Base-by-base conservation (phyloP, 441 rosid genomes). In the Manihot esculenta region DNA sequence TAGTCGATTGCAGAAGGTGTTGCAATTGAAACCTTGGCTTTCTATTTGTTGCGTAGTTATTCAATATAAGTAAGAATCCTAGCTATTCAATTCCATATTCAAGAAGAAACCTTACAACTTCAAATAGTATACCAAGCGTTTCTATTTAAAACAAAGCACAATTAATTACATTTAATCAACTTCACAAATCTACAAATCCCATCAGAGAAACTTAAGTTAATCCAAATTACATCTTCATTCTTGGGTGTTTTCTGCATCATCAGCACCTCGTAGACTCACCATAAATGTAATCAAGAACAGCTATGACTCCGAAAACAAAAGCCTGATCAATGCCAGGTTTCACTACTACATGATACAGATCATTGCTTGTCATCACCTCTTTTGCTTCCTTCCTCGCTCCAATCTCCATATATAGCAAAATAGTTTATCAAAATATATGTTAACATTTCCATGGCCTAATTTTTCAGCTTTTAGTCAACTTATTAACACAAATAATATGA, bases 221-320 rank as follows among this genome's bases (percentile, higher is more conserved):
- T 38, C 7, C 42, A 38, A 38, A 38, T 38, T 38, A 38, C 42
- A 38, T 26, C 61, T 12, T 57, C 38, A 13, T 12, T 5, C n/a
- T 6, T 57, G n/a, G 24, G 11, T 10, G 12, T n/a, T 57, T 8
- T 57, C 15, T 53, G 57, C 57, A 7, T 1, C 45, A 55, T 66
- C 61, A 84, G 76, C 94, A 94, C 21, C 70, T 66, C 15, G 97
- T 94, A 14, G 99, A 92, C 83, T 89, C 94, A 30, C 92, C 94
- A 61, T 88, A 68, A 30, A 90, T 88, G 71, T 89, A 78, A 51
- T 92, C 97, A 20, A 94, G 89, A 77, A 86, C 87, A 0, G 90
- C 87, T 50, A 92, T 78, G 17, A 94, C 80, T 53, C 97, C 97
- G 6, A 87, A 81, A 48, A 89, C 88, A 74, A 94, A 90, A 68